Conservation (phyloP, 345 rosid genomes). For the Syzygium jambos region DNA sequence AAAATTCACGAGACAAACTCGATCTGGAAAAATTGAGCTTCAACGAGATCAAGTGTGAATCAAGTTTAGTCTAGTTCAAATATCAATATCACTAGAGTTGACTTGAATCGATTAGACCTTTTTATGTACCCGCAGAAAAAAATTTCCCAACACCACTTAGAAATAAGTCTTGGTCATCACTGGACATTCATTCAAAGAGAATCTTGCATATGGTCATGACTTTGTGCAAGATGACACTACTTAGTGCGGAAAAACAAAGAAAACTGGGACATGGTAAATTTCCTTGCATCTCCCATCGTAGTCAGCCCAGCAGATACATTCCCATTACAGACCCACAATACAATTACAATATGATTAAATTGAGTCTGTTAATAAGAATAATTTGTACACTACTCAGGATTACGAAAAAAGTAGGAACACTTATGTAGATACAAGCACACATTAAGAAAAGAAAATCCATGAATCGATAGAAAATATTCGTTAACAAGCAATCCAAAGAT, state of each 20-base stretch:
- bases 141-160: not conserved
- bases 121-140: too few relatives aligned
- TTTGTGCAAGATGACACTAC: not conserved
- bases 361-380: not conserved
- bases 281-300: not conserved
- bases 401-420: not conserved
- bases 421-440: not conserved
- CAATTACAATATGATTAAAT: not conserved
- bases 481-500: too few relatives aligned
- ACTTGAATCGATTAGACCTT: not conserved
- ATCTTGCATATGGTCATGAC: not conserved
- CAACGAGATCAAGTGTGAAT: not conserved
- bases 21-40: too few relatives aligned
- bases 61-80: rapidly evolving
- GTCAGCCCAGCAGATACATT: not conserved
- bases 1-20: not conserved
- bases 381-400: not conserved
- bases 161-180: not conserved
- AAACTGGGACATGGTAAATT: not conserved
- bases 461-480: too few relatives aligned
- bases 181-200: not conserved
- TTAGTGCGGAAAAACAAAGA: not conserved
- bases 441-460: too few relatives aligned
- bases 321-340: rapidly evolving
- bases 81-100: too few relatives aligned